phyloP scores from a whole-genome alignment of 2,329 filamentous ascomycete genomes.

The Scopulariopsis brevicaulis region DNA sequence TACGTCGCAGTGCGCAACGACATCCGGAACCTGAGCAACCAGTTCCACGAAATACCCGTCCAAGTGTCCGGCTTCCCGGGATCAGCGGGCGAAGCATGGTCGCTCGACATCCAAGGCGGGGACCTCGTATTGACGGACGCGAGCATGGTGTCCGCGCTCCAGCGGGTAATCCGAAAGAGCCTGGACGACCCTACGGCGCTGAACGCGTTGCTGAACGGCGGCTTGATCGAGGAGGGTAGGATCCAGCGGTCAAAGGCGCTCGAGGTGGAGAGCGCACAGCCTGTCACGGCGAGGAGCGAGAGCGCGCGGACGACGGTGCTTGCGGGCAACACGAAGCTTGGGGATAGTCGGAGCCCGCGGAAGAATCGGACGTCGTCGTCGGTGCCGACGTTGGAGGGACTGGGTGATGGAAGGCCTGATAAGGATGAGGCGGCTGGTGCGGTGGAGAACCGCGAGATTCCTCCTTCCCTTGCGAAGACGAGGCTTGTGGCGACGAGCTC shows the following conservation, averaged over 20 bases:
- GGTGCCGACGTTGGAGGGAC: not conserved
- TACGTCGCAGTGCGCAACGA: conserved; percentile 44
- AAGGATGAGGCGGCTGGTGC: conserved; percentile 1
- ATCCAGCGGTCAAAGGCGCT: conserved; percentile 1
- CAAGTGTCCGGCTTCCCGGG: conserved; percentile 58
- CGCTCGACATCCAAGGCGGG: conserved; percentile 41
- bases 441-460: conserved; percentile 15
- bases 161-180: conserved; percentile 37
- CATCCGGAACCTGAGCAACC: conserved; percentile 56
- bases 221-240: conserved; percentile 27
- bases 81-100: conserved; percentile 51
- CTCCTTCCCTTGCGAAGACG: conserved; percentile 43
- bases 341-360: conserved; percentile 7
- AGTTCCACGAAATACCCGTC: conserved; percentile 67
- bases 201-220: conserved; percentile 34
- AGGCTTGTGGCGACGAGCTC: conserved; percentile 70
- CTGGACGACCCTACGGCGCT: conserved; percentile 30
- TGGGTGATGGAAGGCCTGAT: not conserved
- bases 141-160: conserved; percentile 37
- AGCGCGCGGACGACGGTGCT: not conserved
- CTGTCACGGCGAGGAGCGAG: not conserved
- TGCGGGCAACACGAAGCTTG: conserved; percentile 3
- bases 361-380: not conserved
- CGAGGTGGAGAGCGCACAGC: not conserved
- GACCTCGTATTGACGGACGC: conserved; percentile 38